Evolutionary conservation across 1,284 basidiomycete species (phyloP).

Genomic region (Termitomyces sp.): DNA sequence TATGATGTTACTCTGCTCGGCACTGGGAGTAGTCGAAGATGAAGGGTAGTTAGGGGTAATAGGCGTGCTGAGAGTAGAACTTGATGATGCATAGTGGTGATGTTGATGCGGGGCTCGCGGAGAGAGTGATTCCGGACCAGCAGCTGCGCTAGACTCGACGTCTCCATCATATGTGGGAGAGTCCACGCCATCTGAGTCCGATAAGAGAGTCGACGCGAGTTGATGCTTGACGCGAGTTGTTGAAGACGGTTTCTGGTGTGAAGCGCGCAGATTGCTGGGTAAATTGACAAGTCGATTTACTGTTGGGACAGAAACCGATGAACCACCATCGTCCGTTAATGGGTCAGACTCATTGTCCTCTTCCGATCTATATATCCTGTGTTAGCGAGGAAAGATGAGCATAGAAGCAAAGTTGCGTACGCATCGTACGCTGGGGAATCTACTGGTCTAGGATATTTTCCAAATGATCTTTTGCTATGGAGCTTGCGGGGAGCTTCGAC

Average conservation of each 20-base stretch:
- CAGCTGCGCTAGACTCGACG: conserved; percentile 75
- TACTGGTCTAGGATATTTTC: conserved; percentile 49
- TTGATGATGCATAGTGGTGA: conserved; percentile 39
- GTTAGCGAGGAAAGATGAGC: background rate
- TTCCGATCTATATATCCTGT: conserved; percentile 46
- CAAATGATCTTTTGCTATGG: conserved; percentile 64
- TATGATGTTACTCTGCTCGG: conserved; percentile 23
- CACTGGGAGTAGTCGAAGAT: conserved; percentile 23
- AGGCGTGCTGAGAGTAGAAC: conserved; percentile 49
- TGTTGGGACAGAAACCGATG: conserved; percentile 41
- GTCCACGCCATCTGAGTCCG: conserved; percentile 71
- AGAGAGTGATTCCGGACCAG: conserved; percentile 34
- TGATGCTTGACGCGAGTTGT: conserved; percentile 41
- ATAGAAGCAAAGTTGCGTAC: conserved; percentile 26
- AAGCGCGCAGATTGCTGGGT: conserved; percentile 18
- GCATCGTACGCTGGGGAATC: conserved; percentile 78
- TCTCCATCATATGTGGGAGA: conserved; percentile 89
- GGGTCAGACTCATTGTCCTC: conserved; percentile 70
- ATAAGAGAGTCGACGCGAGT: conserved; percentile 50
- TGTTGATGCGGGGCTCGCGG: conserved; percentile 27
- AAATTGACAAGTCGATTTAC: conserved; percentile 26
- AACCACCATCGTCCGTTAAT: conserved; percentile 65
- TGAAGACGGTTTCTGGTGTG: conserved; percentile 25
- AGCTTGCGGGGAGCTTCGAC: conserved; percentile 31
- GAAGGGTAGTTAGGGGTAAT: conserved; percentile 25